phyloP scores from a whole-genome alignment of 345 rosid species.

The Punica granatum region DNA sequence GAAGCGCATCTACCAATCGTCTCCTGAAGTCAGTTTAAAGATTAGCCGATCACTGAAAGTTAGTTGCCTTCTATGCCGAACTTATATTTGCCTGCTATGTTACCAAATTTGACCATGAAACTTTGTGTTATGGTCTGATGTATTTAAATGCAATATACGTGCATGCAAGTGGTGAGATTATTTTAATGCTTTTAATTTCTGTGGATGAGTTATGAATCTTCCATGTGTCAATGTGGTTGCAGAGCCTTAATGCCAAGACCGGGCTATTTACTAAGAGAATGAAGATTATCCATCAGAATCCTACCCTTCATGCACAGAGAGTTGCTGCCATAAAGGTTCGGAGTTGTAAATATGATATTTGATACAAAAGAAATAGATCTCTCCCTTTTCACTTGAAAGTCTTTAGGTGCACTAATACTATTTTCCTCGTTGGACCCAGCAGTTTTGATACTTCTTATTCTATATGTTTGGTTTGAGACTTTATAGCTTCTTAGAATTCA shows the following conservation, averaged over 20 bases:
- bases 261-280: slow-evolving; percentile 85
- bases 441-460: no score
- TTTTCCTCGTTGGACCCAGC: background rate
- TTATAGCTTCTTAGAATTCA: background rate
- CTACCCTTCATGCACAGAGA: slow-evolving; percentile 75
- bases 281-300: slow-evolving; percentile 84
- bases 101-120: background rate
- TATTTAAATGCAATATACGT: background rate
- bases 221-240: slow-evolving; percentile 15
- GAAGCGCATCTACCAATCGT: slow-evolving; percentile 9
- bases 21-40: slow-evolving; percentile 22
- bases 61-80: slow-evolving; percentile 6
- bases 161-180: background rate
- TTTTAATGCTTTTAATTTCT: background rate
- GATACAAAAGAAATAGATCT: background rate
- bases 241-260: slow-evolving; percentile 95
- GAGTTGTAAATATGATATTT: background rate
- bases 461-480: background rate
- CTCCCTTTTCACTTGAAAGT: background rate
- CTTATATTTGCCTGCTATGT: background rate
- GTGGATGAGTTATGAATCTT: background rate
- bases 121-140: background rate
- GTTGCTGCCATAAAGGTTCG: slow-evolving; percentile 91
- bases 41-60: slow-evolving; percentile 20
- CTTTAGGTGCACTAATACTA: background rate